Base-by-base conservation (phyloP, 2,329 filamentous ascomycete genomes). In the Pyrenochaeta sp. region DNA sequence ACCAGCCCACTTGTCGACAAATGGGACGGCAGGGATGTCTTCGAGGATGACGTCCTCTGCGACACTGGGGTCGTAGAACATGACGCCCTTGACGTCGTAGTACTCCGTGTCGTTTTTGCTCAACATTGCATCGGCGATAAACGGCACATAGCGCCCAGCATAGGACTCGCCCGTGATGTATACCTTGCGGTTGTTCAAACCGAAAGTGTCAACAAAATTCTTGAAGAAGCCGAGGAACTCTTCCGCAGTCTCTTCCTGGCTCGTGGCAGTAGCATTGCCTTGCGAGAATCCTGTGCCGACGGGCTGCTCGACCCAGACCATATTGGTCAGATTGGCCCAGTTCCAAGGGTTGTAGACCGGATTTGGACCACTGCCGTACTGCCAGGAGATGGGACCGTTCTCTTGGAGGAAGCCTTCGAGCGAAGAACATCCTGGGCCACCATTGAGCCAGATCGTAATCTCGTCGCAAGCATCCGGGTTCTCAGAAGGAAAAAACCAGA, bases 181-280 rank as follows among this genome's bases (percentile, higher is more conserved):
- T 9, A 92, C 84, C 62, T 90, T 90, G 67, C 85, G 86, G 12
- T 84, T 84, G 22, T 90, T 83, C 73, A 92, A 79, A 12, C 78
- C 81, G 65, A 93, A 93, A 0, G 87, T 88, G 34, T 91, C 82
- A 56, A 92, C 79, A 66, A 92, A 93, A 78, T 92, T 92, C 79
- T 89, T 88, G 83, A 88, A 93, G 78, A 92, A 95, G 49, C 89
- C 89, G 15, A 90, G 81, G 73, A 94, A 92, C 65, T 93, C 85
- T n/a, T 79, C 76, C 0, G 90, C 89, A 1, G 90, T 82, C 63
- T 92, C 90, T 30, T 86, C 84, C 64, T 92, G 88, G 65, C 84
- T 85, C 3, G 81, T 86, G 9, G 89, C 89, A 0, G 84, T 90
- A 3, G 87, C 81, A 0, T 78, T 85, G 13, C 90, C 90, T 34